Conservation (phyloP, 2,329 filamentous ascomycete genomes). For the Plectosphaerella cucumerina region DNA sequence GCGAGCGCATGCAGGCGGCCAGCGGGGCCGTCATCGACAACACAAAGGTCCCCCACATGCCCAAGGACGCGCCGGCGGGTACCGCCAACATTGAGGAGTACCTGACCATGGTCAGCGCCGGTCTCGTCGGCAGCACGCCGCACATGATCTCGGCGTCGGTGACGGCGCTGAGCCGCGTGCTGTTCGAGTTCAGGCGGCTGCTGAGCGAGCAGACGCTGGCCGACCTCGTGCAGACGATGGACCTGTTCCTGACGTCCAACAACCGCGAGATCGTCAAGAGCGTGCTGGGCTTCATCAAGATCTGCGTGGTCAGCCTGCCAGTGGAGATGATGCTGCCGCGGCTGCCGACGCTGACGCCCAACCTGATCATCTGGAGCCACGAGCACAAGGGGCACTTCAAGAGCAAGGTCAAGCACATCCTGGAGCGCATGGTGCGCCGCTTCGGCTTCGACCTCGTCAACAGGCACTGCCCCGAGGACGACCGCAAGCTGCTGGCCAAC, state of each 20-base stretch:
- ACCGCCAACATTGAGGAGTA: slow-evolving; percentile 87
- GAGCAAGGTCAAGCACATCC: slow-evolving; percentile 95
- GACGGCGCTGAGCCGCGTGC: slow-evolving; percentile 85
- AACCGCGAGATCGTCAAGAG: slow-evolving; percentile 96
- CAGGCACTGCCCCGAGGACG: slow-evolving; percentile 75
- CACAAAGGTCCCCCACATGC: slow-evolving; percentile 83
- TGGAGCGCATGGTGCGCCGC: slow-evolving; percentile 88
- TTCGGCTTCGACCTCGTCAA: slow-evolving; percentile 83
- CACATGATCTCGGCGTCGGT: slow-evolving; percentile 99
- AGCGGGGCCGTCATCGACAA: slow-evolving; percentile 76
- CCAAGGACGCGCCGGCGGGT: slow-evolving; percentile 70
- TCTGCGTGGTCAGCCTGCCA: slow-evolving; percentile 83
- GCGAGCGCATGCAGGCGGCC: slow-evolving; percentile 66
- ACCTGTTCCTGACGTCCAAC: slow-evolving; percentile 92
- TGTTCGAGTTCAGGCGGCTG: slow-evolving; percentile 80
- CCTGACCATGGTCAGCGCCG: slow-evolving; percentile 96
- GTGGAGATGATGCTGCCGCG: slow-evolving; percentile 74
- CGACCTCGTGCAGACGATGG: slow-evolving; percentile 90
- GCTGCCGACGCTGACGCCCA: slow-evolving; percentile 74
- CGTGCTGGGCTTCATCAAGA: slow-evolving; percentile 94
- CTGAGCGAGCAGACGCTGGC: slow-evolving; percentile 67
- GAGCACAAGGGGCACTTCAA: slow-evolving; percentile 98
- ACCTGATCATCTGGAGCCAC: slow-evolving; percentile 92
- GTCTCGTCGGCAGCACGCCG: slow-evolving; percentile 84
- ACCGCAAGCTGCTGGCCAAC: slow-evolving; percentile 86